phyloP scores from a whole-genome alignment of 1,284 basidiomycete genomes.

The Neonothopanus nambi region DNA sequence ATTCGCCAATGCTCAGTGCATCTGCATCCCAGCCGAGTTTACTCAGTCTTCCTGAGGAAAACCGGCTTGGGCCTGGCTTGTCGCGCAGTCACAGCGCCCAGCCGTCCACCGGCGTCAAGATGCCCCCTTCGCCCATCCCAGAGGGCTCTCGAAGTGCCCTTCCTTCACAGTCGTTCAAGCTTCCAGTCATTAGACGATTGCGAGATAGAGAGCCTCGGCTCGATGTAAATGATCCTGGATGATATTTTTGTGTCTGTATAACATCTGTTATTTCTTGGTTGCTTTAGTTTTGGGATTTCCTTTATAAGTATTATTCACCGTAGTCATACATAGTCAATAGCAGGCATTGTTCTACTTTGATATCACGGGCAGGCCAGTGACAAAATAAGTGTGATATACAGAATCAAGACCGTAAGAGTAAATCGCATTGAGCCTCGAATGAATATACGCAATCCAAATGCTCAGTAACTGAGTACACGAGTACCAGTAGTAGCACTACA shows the following conservation, averaged over 20 bases:
- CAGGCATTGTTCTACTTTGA: too few species aligned
- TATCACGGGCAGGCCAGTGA: too few species aligned
- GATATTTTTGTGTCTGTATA: conserved; percentile 1
- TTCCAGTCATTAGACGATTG: conserved; percentile 14
- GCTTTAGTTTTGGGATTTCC: conserved; percentile 10
- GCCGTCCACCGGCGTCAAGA: conserved; percentile 42
- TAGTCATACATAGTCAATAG: conserved; percentile 1
- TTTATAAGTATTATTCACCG: background rate
- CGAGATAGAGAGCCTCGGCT: conserved; percentile 13
- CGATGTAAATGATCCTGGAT: conserved; percentile 15
- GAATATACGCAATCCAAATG: too few species aligned
- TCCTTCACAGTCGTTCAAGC: conserved; percentile 15
- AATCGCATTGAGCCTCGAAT: too few species aligned
- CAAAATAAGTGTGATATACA: too few species aligned
- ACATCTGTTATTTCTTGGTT: conserved; percentile 6
- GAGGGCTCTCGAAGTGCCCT: conserved; percentile 42
- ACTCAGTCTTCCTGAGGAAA: conserved; percentile 21
- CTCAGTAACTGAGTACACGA: too few species aligned
- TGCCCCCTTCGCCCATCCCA: conserved; percentile 32
- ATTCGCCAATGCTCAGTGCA: conserved; percentile 53
- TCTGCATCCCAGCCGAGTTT: conserved; percentile 19
- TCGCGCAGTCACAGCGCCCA: conserved; percentile 63
- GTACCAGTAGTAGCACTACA: conserved; percentile 1
- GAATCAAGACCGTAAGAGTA: too few species aligned
- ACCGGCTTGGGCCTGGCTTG: conserved; percentile 48